Base-by-base conservation (phyloP, 768 basidiomycete genomes). In the Calocera cornea region DNA sequence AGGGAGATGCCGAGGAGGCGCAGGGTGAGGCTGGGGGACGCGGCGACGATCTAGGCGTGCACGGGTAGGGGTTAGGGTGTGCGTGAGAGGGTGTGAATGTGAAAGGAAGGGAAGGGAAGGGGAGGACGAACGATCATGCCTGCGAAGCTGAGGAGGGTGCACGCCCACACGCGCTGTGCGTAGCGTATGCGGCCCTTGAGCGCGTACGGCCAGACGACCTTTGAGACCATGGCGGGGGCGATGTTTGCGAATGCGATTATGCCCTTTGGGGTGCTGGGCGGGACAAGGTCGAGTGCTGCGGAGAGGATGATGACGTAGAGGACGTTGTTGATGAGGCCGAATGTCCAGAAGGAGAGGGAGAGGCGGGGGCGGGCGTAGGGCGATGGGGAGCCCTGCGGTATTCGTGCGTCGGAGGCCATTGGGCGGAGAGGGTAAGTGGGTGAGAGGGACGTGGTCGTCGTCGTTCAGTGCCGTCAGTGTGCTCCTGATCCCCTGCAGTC, bases 201-300 rank as follows among this genome's bases (percentile, higher is more conserved):
- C 19, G 97, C 70, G 73, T 97, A 95, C 0, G 95, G 94, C 88
- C 95, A 98, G 10, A 86, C 88, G 2, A 97, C 79, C 77, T 97
- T 98, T 22, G 67, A n/a, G 36, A 87, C 74, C 1, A 98, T 78
- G 0, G 92, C 85, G 0, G 95, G 95, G 14, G 89, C 84, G 66
- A 99, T 97, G 76, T 98, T 98, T 79, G 90, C 95, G 75, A 98
- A 93, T 0, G 89, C 86, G 65, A 98, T 92, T 66, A 98, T 86
- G 17, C 95, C 95, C 73, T 95, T 95, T 0, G 95, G 95, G 0
- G 92, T 95, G 1, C 88, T 83, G 1, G 91, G 87, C 8, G 93
- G 90, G 1, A 97, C 94, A 1, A 99, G 83, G 74, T 99, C 97
- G 2, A 97, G 80, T 1, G 97, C 97, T 5, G 95, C 95, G 1